A percentile compares a stretch with the other conserved stretches of the same genome.
Evolutionary conservation across 345 rosid genomes (phyloP).

Genomic region (Leavenworthia alabamica): DNA sequence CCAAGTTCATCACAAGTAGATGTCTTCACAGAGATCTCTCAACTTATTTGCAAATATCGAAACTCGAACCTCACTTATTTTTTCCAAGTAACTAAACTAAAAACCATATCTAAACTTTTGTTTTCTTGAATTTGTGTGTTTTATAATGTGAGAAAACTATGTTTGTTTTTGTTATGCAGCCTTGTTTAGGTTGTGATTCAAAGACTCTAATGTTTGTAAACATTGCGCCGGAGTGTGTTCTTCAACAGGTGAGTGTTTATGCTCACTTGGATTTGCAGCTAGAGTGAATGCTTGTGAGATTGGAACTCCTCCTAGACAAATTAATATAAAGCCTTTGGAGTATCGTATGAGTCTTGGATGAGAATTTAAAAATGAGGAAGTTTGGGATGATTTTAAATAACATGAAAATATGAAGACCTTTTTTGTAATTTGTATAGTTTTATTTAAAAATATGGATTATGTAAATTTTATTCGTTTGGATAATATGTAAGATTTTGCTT

Average conservation of each 20-base stretch:
- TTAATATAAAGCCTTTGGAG: constrained; percentile 43
- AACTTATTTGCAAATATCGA: constrained; percentile 41
- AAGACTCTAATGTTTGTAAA: constrained; percentile 93
- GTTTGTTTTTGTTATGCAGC: constrained; percentile 47
- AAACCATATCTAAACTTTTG: not conserved
- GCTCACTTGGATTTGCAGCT: constrained; percentile 92
- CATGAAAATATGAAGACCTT: constrained; percentile 8
- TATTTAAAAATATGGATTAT: constrained; percentile 2
- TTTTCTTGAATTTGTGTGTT: constrained; percentile 30
- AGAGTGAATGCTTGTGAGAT: constrained; percentile 99
- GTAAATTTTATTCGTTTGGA: not conserved
- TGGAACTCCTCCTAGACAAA: constrained; percentile 84
- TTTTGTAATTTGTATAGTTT: constrained; percentile 39
- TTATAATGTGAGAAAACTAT: too few relatives aligned
- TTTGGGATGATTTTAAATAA: constrained; percentile 14
- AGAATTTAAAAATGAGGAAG: too few relatives aligned
- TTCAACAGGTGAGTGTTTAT: constrained; percentile 80
- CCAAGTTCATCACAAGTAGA: constrained; percentile 75
- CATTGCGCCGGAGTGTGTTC: constrained; percentile 75
- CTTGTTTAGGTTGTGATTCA: constrained; percentile 95
- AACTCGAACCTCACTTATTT: constrained; percentile 96
- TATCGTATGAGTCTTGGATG: constrained; percentile 74
- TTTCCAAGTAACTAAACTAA: constrained; percentile 65
- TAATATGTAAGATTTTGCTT: too few relatives aligned
- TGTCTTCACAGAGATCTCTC: constrained; percentile 87